Conservation (phyloP, 2,329 filamentous ascomycete genomes). For the Fusarium verticillioides region DNA sequence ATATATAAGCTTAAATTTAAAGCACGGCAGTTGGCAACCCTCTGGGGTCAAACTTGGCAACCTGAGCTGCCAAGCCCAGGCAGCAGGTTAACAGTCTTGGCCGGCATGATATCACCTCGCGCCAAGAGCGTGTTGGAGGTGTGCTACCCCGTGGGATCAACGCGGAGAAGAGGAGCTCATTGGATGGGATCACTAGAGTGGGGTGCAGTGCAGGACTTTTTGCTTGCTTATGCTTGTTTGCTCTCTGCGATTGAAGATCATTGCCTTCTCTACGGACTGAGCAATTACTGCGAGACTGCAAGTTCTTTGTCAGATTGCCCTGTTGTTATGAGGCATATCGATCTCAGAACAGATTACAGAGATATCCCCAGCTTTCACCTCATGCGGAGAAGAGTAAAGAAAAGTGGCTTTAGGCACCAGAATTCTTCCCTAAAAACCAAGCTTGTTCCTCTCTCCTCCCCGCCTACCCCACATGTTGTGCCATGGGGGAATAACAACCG, state of each 20-base stretch:
- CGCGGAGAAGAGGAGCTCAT: conserved; percentile 10
- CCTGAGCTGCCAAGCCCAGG: conserved; percentile 27
- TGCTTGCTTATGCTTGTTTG: not conserved
- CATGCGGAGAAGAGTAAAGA: not conserved
- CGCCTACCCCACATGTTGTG: conserved; percentile 16
- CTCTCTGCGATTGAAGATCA: not conserved
- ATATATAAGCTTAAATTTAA: conserved; percentile 36
- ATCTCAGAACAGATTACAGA: not conserved
- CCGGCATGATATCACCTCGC: conserved; percentile 14
- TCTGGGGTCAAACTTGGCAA: conserved; percentile 21
- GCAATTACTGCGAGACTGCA: fast-evolving
- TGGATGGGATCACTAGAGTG: not conserved
- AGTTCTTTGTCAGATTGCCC: too few species aligned
- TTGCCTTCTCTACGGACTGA: not conserved
- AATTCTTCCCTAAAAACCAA: conserved; percentile 20
- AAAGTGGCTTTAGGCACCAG: conserved; percentile 13
- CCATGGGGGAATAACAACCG: not conserved
- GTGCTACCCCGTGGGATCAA: conserved; percentile 25
- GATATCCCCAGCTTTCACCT: not conserved
- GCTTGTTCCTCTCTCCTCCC: conserved; percentile 14
- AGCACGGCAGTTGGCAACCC: conserved; percentile 12
- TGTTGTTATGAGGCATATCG: not conserved
- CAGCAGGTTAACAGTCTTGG: conserved; percentile 31
- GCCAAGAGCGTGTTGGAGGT: conserved; percentile 13
- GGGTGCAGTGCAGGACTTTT: not conserved